Percentiles rank a stretch among this genome's conserved stretches.
Evolutionary conservation across 257 asterid genomes (phyloP).

Genomic region (Solanum virginianum): DNA sequence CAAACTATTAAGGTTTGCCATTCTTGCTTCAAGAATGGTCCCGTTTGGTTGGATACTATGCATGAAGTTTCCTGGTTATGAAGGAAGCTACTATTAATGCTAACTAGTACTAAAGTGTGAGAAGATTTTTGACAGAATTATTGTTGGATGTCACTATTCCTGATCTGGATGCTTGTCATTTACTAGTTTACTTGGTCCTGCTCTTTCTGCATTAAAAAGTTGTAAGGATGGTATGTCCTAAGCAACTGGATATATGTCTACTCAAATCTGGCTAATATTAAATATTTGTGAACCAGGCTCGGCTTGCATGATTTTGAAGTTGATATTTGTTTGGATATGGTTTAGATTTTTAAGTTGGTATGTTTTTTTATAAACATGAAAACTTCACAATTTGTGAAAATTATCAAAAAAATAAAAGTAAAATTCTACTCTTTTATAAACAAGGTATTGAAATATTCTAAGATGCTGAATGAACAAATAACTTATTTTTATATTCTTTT

Average conservation of each 20-base stretch:
- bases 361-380: no score
- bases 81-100: neutral
- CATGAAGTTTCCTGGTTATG: neutral
- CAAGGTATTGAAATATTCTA: neutral
- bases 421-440: neutral
- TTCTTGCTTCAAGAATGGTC: neutral
- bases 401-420: no score
- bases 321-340: no score
- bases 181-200: neutral
- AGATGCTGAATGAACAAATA: rapidly evolving
- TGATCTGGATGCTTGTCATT: neutral
- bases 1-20: neutral
- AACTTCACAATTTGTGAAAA: no score
- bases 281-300: neutral
- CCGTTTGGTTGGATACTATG: neutral
- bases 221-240: neutral
- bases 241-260: neutral
- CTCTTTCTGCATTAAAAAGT: neutral
- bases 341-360: no score
- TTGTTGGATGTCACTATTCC: neutral
- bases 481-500: rapidly evolving
- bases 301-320: neutral
- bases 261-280: neutral
- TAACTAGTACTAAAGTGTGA: neutral
- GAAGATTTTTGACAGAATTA: neutral